Evolutionary conservation across 129 eudicot genomes (phyloP), one percentile per base, ranked within the genome.

Genomic region (Logfia minima): DNA sequence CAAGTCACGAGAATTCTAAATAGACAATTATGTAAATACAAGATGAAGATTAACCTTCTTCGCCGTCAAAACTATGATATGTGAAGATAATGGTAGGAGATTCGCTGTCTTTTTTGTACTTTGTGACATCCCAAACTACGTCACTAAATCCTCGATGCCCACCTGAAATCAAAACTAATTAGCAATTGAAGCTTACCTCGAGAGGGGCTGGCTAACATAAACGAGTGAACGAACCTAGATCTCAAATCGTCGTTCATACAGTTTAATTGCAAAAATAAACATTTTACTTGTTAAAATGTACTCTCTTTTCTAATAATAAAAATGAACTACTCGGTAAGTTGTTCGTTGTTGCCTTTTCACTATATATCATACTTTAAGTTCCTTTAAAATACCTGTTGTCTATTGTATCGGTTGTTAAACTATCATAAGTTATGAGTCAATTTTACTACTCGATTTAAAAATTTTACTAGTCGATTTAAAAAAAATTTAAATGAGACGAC

Each of bases 101-200:
- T 66, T 67, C 22, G 5, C 80, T 70, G 2, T 34, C 68, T 17
- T 72, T 79, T 52, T 32, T n/a, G 64, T 75, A 71, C 39, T 82
- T 75, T n/a, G 23, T 18, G 75, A 85, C 80, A 41, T 79, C 80
- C 89, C 89, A 85, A 31, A 82, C 75, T 1, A 82, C 84, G 37
- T 85, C 84, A 11, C 86, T 80, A 77, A 82, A 85, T 77, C 90
- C 90, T 62, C 48, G 68, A 51, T 67, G 72, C 4, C 90, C 88
- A 6, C 90, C 90, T 84, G 67, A 70, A 62, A 21, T 7, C 64
- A 22, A 17, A 41, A 64, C 8, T 11, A 19, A 26, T 26, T 26
- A 18, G 32, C 14, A 2, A 48, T 14, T 48, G 55, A 48, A 14
- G 0, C 55, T 6, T 16, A 48, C n/a, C 5, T 48, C 55, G n/a